Base-by-base conservation (phyloP, 2,329 filamentous ascomycete genomes). In the Penicillium sp. region DNA sequence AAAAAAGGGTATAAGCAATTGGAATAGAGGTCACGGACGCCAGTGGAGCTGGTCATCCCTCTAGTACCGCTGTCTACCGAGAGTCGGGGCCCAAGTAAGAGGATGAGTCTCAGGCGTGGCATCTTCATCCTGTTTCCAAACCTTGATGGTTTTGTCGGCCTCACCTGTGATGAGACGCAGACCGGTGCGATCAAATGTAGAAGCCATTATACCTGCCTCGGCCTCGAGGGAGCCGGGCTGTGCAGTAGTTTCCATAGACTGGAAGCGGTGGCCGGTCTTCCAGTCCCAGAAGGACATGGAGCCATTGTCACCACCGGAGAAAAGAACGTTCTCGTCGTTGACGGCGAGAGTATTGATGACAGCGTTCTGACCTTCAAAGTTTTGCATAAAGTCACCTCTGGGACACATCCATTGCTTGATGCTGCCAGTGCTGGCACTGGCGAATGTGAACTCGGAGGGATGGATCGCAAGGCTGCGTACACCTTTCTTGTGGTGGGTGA, bases 321-420 rank as follows among this genome's bases (percentile, higher is more conserved):
- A 97, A 55, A 99, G 76, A 14, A 97, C 90, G 66, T 97, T 94
- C 70, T 97, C 91, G 67, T 95, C 90, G 72, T 99, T 99, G 30
- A 94, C 91, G 40, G 91, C 84, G 42, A 99, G 78, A 0, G 91
- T 91, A 75, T 99, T 99, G 78, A 99, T 93, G 71, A 99, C 95
- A 56, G 91, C 85, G 67, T 97, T 97, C 69, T 97, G 93, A 4
- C 93, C 93, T 40, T 96, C 90, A 67, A 97, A 97, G 70, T 97
- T 97, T 74, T 97, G 92, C 94, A 99, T 99, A 71, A 99, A 97
- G 14, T 91, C 91, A 35, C 93, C 95, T 70, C 97, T 91, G 1
- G 95, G 95, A 63, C 92, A 97, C 73, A 97, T 97, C 93, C 94
- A 99, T 76, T 99, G 94, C 79, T 99, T 99, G 76, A 99, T 97